Base-by-base conservation (phyloP, 1,284 basidiomycete genomes). In the Leccinum subrobustum region DNA sequence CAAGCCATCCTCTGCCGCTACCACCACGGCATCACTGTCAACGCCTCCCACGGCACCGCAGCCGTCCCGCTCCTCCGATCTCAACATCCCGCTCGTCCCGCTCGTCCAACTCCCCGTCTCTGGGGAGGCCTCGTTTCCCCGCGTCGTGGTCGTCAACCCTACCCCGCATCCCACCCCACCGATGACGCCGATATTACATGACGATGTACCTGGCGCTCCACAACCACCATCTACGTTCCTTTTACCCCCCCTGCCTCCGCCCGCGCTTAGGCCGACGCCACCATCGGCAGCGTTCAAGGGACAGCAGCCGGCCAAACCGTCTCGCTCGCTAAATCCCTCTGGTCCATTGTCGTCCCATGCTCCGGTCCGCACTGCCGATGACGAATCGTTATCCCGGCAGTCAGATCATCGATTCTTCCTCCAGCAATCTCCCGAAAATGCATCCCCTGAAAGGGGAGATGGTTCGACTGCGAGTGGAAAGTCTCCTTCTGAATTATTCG, bases 81-180 rank as follows among this genome's bases (percentile, higher is more conserved):
- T 51, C n/a, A 55, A 52, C 11, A 58, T 72, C 7, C 68, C 70
- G 3, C 57, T 62, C 5, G 59, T 72, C 7, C 68, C 70, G 3
- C 57, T 62, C 5, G 70, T 73, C 6, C 67, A 68, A 52, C 53
- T 71, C 25, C 69, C 73, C 33, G 7, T 64, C 1, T 37, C 60
- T 3, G n/a, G 62, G 0, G 63, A 68, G 58, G 53, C 67, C 9
- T 59, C 65, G 5, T 80, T 78, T 57, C 82, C 83, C 11, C 78
- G 78, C 27, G 81, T 85, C 9, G 78, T 85, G 16, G 77, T 87
- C 33, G 82, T 85, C 8, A 82, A 85, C 56, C 79, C 81, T 12
- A 81, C 80, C 3, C 81, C 80, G 9, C 83, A 83, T 68, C 83
- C 83, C 2, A 85, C 85, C 2, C 84, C 85, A 6, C 83, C 82